Conservation (phyloP, 257 asterid species). For the Penstemon davidsonii region DNA sequence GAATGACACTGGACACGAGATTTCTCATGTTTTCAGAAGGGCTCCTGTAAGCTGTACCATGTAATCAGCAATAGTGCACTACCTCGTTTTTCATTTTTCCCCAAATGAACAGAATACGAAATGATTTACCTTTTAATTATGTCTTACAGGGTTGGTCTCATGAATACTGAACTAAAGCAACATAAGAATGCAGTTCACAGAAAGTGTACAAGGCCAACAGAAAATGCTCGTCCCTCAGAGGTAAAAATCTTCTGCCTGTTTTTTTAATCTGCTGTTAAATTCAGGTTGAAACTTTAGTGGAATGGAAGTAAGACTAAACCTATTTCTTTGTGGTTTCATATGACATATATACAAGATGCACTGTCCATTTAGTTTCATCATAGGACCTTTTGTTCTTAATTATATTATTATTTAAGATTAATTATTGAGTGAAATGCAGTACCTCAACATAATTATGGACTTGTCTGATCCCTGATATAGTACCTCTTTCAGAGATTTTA, state of each 20-base stretch:
- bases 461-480: too few species aligned
- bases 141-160: constrained; percentile 81
- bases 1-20: constrained; percentile 67
- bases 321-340: not conserved
- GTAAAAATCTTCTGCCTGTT: constrained; percentile 31
- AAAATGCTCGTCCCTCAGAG: constrained; percentile 75
- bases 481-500: too few species aligned
- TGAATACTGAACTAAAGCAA: constrained; percentile 80
- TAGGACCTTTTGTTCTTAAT: not conserved
- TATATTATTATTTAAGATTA: not conserved
- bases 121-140: not conserved
- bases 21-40: constrained; percentile 61
- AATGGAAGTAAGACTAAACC: not conserved
- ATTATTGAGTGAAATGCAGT: too few species aligned
- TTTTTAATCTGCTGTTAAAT: not conserved
- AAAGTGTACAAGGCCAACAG: constrained; percentile 62
- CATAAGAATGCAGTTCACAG: constrained; percentile 58
- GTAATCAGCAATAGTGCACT: constrained; percentile 40
- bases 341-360: constrained; percentile 6
- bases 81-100: constrained; percentile 1
- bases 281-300: not conserved
- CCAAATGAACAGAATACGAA: not conserved
- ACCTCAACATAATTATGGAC: too few species aligned
- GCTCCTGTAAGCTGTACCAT: constrained; percentile 80
- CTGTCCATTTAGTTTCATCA: not conserved